phyloP scores from a whole-genome alignment of 164 flowering plant species.

The Annona squamosa region DNA sequence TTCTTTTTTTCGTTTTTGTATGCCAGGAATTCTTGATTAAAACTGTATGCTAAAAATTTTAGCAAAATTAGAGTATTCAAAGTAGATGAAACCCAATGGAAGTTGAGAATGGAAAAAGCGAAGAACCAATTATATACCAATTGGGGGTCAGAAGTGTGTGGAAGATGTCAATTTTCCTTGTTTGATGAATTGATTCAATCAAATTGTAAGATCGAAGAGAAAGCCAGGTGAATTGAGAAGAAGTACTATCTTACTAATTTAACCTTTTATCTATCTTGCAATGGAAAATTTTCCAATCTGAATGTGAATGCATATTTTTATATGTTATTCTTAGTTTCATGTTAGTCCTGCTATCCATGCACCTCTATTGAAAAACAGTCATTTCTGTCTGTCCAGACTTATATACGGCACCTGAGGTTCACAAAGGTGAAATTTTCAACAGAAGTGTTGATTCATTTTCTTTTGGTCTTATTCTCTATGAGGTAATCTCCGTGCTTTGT shows the following conservation, averaged over 20 bases:
- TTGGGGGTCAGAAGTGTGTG: no score
- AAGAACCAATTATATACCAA: no score
- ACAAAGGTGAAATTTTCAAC: conserved; percentile 67
- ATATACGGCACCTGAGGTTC: conserved; percentile 78
- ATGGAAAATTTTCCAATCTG: background rate
- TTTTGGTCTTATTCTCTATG: conserved; percentile 77
- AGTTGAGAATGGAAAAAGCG: no score
- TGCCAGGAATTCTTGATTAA: no score
- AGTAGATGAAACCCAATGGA: no score
- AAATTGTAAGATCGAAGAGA: background rate
- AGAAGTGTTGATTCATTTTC: conserved; percentile 83
- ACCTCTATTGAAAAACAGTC: background rate
- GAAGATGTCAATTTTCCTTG: no score
- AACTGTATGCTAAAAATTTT: no score
- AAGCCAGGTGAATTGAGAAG: background rate
- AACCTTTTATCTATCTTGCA: background rate
- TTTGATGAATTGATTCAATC: no score
- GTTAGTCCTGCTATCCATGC: background rate
- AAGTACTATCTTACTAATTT: background rate
- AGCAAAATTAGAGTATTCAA: no score
- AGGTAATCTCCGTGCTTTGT: conserved; percentile 37
- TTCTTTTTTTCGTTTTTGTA: no score
- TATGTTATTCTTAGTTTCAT: background rate
- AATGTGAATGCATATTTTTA: background rate
- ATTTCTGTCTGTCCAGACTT: conserved; percentile 29